Percentiles rank a stretch among this genome's conserved stretches.
Conservation (phyloP, 306 rosid species). For the Prunus kanzakura region DNA sequence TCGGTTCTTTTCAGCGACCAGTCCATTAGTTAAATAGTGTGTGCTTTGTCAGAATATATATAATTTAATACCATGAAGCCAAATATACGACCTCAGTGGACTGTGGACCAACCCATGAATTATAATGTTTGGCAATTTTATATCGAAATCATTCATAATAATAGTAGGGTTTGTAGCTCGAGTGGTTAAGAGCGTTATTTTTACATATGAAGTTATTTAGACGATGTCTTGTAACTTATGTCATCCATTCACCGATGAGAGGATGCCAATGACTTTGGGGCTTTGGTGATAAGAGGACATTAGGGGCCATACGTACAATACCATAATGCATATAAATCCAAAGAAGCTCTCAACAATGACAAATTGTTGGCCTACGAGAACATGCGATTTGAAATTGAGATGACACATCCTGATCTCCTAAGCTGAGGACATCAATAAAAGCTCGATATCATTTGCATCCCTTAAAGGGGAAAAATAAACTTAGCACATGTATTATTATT, state of each 20-base stretch:
- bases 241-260: background rate
- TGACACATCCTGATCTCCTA: background rate
- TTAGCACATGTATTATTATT: too few relatives aligned
- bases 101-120: background rate
- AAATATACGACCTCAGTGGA: too few relatives aligned
- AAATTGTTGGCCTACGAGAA: background rate
- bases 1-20: background rate
- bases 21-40: background rate
- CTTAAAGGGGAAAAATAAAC: too few relatives aligned
- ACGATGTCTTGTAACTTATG: too few relatives aligned
- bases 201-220: too few relatives aligned
- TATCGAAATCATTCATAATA: too few relatives aligned
- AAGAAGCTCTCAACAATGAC: background rate
- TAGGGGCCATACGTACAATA: background rate
- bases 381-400: background rate
- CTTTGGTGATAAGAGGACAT: background rate
- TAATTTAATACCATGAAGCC: too few relatives aligned
- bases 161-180: accelerated
- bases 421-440: too few relatives aligned
- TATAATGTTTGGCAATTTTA: background rate
- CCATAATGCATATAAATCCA: background rate
- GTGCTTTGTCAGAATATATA: too few relatives aligned
- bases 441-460: too few relatives aligned
- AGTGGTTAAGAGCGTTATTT: too few relatives aligned
- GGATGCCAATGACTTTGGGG: background rate